Evolutionary conservation across 2,329 filamentous ascomycete species (phyloP).

Genomic region (Hymenoscyphus occultus): DNA sequence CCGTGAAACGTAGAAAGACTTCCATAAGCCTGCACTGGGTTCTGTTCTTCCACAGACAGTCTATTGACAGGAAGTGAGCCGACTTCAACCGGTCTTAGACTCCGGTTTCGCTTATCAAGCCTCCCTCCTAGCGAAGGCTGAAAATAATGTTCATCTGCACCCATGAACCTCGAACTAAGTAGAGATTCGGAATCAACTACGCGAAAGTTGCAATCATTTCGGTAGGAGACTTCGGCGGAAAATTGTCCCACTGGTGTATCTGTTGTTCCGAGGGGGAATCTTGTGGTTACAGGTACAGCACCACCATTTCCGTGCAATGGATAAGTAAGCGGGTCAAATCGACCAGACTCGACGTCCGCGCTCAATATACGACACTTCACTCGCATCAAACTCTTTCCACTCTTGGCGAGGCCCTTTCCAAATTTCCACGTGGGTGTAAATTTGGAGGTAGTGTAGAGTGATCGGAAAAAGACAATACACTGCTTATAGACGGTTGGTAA

Average conservation of each 20-base stretch:
- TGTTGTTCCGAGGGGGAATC: slow-evolving; percentile 77
- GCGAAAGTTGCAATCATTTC: slow-evolving; percentile 84
- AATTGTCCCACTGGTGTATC: slow-evolving; percentile 85
- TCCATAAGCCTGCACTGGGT: slow-evolving; percentile 78
- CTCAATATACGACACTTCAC: slow-evolving; percentile 77
- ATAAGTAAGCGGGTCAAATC: slow-evolving; percentile 66
- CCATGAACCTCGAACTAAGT: slow-evolving; percentile 90
- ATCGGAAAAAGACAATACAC: slow-evolving; percentile 89
- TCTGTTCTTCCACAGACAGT: slow-evolving; percentile 47
- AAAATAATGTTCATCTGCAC: slow-evolving; percentile 83
- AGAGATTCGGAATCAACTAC: slow-evolving; percentile 89
- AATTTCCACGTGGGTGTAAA: slow-evolving; percentile 87
- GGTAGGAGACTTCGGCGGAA: slow-evolving; percentile 77
- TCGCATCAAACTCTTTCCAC: slow-evolving; percentile 60
- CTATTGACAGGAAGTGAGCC: slow-evolving; percentile 72
- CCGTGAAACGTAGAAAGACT: slow-evolving; percentile 88
- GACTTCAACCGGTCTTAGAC: slow-evolving; percentile 48
- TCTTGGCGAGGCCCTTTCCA: slow-evolving; percentile 67
- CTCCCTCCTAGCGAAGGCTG: slow-evolving; percentile 63
- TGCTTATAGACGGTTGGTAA: slow-evolving; percentile 95
- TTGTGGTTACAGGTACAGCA: slow-evolving; percentile 60
- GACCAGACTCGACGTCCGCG: slow-evolving; percentile 49
- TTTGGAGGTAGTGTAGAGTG: slow-evolving; percentile 77
- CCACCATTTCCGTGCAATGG: slow-evolving; percentile 63
- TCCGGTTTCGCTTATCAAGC: slow-evolving; percentile 38